Evolutionary conservation across 345 rosid genomes (phyloP).

Genomic region (Trapa bicornis): DNA sequence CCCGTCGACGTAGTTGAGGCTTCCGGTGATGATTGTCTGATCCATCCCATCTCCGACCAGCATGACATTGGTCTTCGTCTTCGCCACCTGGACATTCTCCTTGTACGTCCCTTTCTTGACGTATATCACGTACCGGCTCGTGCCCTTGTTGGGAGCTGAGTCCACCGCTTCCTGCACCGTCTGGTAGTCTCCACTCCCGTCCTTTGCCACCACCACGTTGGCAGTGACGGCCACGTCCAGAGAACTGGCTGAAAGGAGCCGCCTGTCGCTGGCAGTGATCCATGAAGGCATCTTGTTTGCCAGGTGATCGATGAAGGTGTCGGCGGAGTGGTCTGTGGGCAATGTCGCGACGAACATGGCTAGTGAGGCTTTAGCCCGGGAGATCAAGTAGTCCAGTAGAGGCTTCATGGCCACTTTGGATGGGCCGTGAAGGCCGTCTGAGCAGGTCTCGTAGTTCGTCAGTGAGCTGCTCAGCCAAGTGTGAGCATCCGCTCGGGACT

Average conservation of each 20-base stretch:
- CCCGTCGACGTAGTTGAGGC: conserved; percentile 43
- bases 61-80: conserved; percentile 60
- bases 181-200: conserved; percentile 69
- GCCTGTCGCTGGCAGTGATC: conserved; percentile 44
- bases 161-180: conserved; percentile 56
- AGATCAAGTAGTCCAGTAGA: conserved; percentile 36
- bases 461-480: conserved; percentile 74
- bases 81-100: conserved; percentile 55
- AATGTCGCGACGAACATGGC: conserved; percentile 37
- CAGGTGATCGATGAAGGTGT: conserved; percentile 1
- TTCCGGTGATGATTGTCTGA: conserved; percentile 47
- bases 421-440: conserved; percentile 36
- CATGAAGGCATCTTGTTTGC: conserved; percentile 37
- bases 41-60: conserved; percentile 68
- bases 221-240: conserved; percentile 29
- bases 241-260: conserved; percentile 20
- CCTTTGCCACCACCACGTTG: conserved; percentile 56
- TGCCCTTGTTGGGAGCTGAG: conserved; percentile 46
- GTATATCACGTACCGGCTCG: conserved; percentile 43
- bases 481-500: conserved; percentile 37
- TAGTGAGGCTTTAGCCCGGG: conserved; percentile 38
- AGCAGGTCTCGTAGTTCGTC: conserved; percentile 70
- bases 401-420: conserved; percentile 19
- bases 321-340: conserved; percentile 8
- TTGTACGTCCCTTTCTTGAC: conserved; percentile 70